phyloP scores from a whole-genome alignment of 805 yeast genomes.

The Metschnikowia koreensis region DNA sequence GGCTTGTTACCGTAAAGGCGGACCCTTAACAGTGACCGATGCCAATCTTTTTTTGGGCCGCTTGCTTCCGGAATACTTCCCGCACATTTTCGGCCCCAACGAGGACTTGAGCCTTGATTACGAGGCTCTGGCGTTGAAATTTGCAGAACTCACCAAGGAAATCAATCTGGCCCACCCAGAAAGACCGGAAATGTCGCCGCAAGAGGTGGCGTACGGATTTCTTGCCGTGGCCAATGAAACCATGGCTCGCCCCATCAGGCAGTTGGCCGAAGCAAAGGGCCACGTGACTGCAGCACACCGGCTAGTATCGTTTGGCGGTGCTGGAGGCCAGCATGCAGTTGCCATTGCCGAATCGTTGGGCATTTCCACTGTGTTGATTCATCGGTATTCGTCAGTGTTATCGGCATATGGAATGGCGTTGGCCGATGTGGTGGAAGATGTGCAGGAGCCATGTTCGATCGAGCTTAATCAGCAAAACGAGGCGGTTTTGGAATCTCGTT shows the following conservation, averaged over 20 bases:
- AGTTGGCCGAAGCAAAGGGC: conserved; percentile 20
- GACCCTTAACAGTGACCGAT: conserved; percentile 22
- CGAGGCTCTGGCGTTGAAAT: conserved; percentile 13
- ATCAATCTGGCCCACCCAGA: conserved; percentile 14
- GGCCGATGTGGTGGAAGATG: conserved; percentile 22
- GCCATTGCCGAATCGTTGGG: conserved; percentile 21
- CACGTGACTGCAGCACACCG: conserved; percentile 18
- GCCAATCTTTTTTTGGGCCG: conserved; percentile 20
- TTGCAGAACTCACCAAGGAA: conserved; percentile 13
- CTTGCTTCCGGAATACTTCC: conserved; percentile 20
- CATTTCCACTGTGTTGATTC: conserved; percentile 16
- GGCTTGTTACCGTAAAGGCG: conserved; percentile 22
- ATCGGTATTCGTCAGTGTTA: conserved; percentile 20
- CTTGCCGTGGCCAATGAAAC: conserved; percentile 21
- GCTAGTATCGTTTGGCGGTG: conserved; percentile 21
- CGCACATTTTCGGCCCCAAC: conserved; percentile 19
- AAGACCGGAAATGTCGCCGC: conserved; percentile 16
- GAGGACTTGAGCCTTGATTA: conserved; percentile 17
- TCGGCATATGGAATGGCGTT: conserved; percentile 23
- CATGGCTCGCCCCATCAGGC: conserved; percentile 22
- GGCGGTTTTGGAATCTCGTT: conserved; percentile 1
- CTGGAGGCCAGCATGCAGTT: conserved; percentile 22
- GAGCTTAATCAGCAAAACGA: not conserved
- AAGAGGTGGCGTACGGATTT: conserved; percentile 20
- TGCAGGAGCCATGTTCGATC: conserved; percentile 17